Evolutionary conservation across 345 rosid species (phyloP).

Genomic region (Raphanus raphanistrum): DNA sequence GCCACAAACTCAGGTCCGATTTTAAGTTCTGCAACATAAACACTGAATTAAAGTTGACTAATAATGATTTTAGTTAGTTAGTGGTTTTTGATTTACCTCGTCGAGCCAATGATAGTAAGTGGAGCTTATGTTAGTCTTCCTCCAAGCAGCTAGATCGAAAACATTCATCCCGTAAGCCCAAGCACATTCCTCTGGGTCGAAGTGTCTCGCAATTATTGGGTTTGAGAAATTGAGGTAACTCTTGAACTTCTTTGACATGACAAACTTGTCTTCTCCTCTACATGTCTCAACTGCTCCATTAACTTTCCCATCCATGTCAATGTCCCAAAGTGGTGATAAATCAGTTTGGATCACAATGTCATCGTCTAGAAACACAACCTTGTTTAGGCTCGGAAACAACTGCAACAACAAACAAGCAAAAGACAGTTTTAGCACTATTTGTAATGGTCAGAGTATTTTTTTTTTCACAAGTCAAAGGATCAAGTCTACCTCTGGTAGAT

Average conservation of each 20-base stretch:
- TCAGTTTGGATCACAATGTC: constrained; percentile 92
- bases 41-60: neutral
- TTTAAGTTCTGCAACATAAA: constrained; percentile 73
- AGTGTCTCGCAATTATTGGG: constrained; percentile 59
- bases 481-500: constrained; percentile 79
- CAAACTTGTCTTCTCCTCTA: constrained; percentile 72
- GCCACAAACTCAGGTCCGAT: constrained; percentile 96
- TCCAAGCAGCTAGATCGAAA: constrained; percentile 89
- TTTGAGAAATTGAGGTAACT: constrained; percentile 93
- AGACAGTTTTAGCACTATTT: neutral
- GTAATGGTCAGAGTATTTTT: neutral
- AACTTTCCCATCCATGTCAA: constrained; percentile 85
- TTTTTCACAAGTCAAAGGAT: neutral
- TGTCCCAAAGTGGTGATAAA: constrained; percentile 92
- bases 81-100: constrained; percentile 51
- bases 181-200: constrained; percentile 81
- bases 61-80: neutral
- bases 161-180: constrained; percentile 99
- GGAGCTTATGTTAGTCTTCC: constrained; percentile 81
- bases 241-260: constrained; percentile 83
- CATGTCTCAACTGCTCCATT: constrained; percentile 96
- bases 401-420: constrained; percentile 36
- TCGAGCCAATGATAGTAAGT: constrained; percentile 90
- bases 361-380: constrained; percentile 89
- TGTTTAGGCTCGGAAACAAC: constrained; percentile 88